Evolutionary conservation across 352 stramenopile species (phyloP), one percentile per base, ranked within the genome.

Genomic region (Pythium dissimile): DNA sequence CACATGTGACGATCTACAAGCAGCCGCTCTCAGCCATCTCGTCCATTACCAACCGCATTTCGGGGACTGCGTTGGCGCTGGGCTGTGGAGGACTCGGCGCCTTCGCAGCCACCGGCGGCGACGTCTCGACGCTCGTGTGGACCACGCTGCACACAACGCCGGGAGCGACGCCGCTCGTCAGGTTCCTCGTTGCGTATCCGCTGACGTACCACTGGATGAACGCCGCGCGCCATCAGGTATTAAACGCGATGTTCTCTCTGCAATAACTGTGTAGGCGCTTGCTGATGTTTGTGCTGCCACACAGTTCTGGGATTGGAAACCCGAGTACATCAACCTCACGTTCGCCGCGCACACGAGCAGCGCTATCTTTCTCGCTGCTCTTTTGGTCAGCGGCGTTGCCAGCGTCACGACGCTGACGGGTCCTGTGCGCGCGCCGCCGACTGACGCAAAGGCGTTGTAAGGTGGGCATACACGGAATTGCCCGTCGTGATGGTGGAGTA

Each of bases 1-100:
- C 97, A n/a, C 92, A 98, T 71, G 93, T 99, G 35, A 95, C 83
- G 43, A 96, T 98, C 67, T 99, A 99, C 79, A 78, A 86, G 46
- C 98, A 98, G 64, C 95, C 96, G 5, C 70, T 97, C 16, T 84
- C 78, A 21, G 96, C 95, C 30, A 59, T 98, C n/a, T 85, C 88
- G 27, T 98, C 88, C 28, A 97, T 99, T 73, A 92, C 88, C 23
- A 98, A 97, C 67, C 93, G 96, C 44, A 77, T 97, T 43, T 96
- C 92, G 10, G 93, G 87, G 31, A 71, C 96, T 16, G 72, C 71
- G 27, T 79, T 99, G 41, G 81, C 85, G 7, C 72, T 92, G 26
- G 95, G 94, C 32, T 84, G 89, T 55, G 74, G 74, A 15, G 79
- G 81, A 20, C 67, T 89, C 26, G 89, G 78, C 32, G 69, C 66